phyloP scores from a whole-genome alignment of 305 asterid genomes.

The Salvia sclarea region DNA sequence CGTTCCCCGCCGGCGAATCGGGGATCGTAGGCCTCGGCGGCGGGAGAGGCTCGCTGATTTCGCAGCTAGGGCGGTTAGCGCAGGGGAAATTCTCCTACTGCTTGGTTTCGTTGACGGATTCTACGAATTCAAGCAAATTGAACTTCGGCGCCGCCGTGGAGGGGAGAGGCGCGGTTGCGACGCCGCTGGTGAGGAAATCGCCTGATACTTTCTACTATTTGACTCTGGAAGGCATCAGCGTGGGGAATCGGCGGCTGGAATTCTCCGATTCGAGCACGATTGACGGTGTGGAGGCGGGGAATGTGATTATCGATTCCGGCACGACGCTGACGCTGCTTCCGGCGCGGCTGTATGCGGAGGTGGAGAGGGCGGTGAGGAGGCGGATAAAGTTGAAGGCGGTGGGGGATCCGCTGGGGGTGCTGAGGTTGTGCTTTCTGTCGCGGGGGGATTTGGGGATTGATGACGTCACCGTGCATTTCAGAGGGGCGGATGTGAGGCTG shows the following conservation, averaged over 20 bases:
- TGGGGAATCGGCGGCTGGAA: background rate
- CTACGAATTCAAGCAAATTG: too few species aligned
- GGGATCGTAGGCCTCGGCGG: constrained; percentile 59
- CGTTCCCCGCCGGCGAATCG: constrained; percentile 8
- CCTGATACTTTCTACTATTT: too few species aligned
- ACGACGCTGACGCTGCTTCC: constrained; percentile 46
- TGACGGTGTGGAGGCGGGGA: background rate
- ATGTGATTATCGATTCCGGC: constrained; percentile 54
- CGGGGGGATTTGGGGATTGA: constrained; percentile 18
- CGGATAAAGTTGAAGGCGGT: constrained; percentile 13
- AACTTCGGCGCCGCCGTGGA: too few species aligned
- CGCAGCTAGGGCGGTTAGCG: constrained; percentile 38
- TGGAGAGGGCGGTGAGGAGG: constrained; percentile 23
- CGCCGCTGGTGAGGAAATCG: too few species aligned
- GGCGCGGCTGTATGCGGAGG: constrained; percentile 1
- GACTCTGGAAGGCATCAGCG: background rate
- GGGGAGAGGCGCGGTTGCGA: too few species aligned
- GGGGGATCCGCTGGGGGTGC: constrained; percentile 13
- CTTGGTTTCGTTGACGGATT: too few species aligned
- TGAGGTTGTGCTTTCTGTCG: background rate
- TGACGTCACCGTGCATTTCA: constrained; percentile 34
- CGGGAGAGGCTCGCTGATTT: constrained; percentile 43
- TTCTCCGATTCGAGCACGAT: too few species aligned
- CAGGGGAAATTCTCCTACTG: constrained; percentile 24
- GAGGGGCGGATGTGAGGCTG: constrained; percentile 45